Evolutionary conservation across 192 early-diverging fungal species (phyloP), one percentile per base, ranked within the genome.

Genomic region (Mortierella hygrophila): DNA sequence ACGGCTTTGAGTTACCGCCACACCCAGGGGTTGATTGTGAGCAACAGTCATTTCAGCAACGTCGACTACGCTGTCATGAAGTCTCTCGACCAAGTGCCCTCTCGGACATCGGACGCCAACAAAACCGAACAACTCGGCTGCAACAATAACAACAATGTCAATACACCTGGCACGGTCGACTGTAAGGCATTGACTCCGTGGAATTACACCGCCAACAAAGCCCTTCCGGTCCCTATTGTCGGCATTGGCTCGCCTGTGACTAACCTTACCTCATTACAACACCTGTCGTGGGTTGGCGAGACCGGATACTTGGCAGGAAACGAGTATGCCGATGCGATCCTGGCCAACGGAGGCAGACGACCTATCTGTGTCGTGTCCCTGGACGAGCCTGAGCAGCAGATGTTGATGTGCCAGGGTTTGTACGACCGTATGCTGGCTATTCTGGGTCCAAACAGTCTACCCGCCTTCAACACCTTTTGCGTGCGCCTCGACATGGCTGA

Each of bases 221-320:
- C 44, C 21, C 77, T 78, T 0, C 77, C 77, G 2, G 11, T 71
- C 21, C 77, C 77, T 16, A 29, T 78, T 40, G 77, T 78, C 20
- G 77, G 68, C 35, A 70, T 78, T 2, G 77, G 77, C 9, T 78
- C 69, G 18, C 47, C 15, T 71, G 35, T n/a, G 70, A 29, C 40
- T 55, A 70, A 70, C 23, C 47, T 26, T 18, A 70, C 37, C 26
- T 3, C n/a, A 29, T 41, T 26, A 23, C 68, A 68, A 9, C 46
- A 52, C 29, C 69, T 78, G 2, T 78, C 77, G 21, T 78, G 77
- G 77, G 77, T 72, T 20, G 77, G 77, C 37, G 77, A 78, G 69
- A 78, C 70, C 69, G 69, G 69, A 54, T 71, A 78, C 49, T 16
- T 71, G 11, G 77, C 77, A n/a, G 77, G 77, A 70, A 57, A 21